These are phyloP conservation scores for Pseudogymnoascus sp. DNA, from an alignment of 2,329 filamentous ascomycete species.

Conservation along the genomic window DNA sequence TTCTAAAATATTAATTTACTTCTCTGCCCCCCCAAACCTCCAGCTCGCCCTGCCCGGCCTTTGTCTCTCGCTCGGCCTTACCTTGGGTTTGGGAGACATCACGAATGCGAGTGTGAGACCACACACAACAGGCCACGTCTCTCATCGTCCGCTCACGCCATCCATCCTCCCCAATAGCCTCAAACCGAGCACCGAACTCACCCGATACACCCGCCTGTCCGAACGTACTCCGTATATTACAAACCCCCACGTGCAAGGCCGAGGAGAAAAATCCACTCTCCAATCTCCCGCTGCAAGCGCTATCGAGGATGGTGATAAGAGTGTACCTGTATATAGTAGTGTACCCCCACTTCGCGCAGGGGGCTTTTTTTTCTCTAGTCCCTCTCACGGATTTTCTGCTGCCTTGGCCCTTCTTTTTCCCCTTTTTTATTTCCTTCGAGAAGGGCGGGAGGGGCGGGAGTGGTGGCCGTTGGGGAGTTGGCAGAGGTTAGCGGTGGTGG, in stretches of 20 bases:
- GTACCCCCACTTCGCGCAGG: not conserved
- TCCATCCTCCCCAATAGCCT: not conserved
- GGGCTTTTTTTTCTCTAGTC: not conserved
- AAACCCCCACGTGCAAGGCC: not conserved
- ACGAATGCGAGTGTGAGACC: not conserved
- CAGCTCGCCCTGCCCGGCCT: not conserved
- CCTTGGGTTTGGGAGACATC: not conserved
- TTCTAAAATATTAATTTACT: not conserved
- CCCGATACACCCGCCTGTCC: not conserved
- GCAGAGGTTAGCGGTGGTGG: not conserved
- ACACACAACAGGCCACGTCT: not conserved
- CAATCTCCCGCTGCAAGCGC: not conserved
- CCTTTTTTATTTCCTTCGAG: not conserved
- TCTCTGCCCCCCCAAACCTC: not conserved
- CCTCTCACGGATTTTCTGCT: not conserved
- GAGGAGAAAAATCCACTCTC: conserved; percentile 1
- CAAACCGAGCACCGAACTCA: not conserved
- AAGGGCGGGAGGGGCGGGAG: not conserved
- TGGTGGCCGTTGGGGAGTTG: not conserved
- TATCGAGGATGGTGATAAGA: not conserved
- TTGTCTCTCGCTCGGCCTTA: not conserved
- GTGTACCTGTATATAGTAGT: not conserved
- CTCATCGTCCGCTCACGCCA: not conserved
- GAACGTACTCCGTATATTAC: too few species aligned
- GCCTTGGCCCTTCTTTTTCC: not conserved